Evolutionary conservation across 352 stramenopile genomes (phyloP), one percentile per base, ranked within the genome.

Genomic region (Globisporangium takayamanum): DNA sequence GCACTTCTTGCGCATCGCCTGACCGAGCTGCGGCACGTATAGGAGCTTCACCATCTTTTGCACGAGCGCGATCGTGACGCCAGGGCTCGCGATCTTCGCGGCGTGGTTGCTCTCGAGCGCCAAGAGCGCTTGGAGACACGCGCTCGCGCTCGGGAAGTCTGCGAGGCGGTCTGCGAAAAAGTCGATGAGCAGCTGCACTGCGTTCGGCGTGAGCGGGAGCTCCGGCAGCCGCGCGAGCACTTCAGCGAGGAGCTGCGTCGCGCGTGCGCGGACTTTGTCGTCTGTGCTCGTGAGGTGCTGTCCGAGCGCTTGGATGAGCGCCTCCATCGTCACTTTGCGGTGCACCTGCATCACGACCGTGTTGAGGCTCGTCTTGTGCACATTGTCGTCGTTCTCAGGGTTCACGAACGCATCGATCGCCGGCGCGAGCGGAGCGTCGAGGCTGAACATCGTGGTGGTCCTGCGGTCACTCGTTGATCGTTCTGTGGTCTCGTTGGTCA

Each of bases 291-390:
- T 95, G 47, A 95, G 69, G 60, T 80, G 74, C 18, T 63, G 57
- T 11, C 82, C 83, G n/a, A 95, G 70, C 57, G 76, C 72, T 67
- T 92, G 74, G 63, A 95, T 89, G 28, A 95, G 76, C 66, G 74
- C 66, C 71, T 95, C 83, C 51, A 95, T 82, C 22, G 63, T 76
- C 57, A 90, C 77, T 25, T 76, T 75, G 49, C 85, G 83, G 53
- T 95, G 83, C 52, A 93, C 78, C 57, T 93, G 83, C 83, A 95
- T 93, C 26, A 95, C 70, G 44, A 95, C 71, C n/a, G 80, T 92
- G 70, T 95, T 95, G 39, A 95, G 73, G 36, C 79, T 84, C 45
- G 83, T 92, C 74, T 92, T 95, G 67, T 95, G 85, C 62, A 70
- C 67, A 22, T 69, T 78, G 22, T 95, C 83, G 42, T 92, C 82